Percentiles rank a stretch among this genome's conserved stretches.
Evolutionary conservation across 768 basidiomycete species (phyloP).

Genomic region (Tricholoma saponaceum): DNA sequence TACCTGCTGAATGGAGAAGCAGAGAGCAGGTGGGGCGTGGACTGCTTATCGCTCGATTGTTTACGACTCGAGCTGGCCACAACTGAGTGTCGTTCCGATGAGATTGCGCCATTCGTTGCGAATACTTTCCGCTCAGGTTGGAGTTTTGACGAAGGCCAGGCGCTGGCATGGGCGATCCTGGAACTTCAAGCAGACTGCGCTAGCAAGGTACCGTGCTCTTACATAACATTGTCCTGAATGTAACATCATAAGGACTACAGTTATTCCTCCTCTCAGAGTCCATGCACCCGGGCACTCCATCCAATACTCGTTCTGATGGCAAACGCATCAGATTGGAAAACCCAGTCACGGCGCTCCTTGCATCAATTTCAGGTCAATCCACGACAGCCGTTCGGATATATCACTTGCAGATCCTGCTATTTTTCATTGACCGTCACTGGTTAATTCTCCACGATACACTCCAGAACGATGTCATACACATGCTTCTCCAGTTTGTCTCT

Average conservation of each 20-base stretch:
- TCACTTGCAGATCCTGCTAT: slow-evolving; percentile 76
- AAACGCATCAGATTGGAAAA: slow-evolving; percentile 58
- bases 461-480: slow-evolving; percentile 50
- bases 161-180: slow-evolving; percentile 73
- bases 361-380: slow-evolving; percentile 36
- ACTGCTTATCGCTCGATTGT: slow-evolving; percentile 59
- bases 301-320: slow-evolving; percentile 22
- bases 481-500: slow-evolving; percentile 58
- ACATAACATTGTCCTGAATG: background rate
- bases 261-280: slow-evolving; percentile 64
- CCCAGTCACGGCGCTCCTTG: slow-evolving; percentile 54
- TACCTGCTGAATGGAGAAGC: slow-evolving; percentile 56
- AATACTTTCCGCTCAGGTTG: slow-evolving; percentile 69
- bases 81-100: slow-evolving; percentile 16
- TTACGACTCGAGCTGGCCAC: slow-evolving; percentile 50
- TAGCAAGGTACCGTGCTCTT: slow-evolving; percentile 45
- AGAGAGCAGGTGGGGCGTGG: slow-evolving; percentile 60
- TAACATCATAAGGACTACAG: slow-evolving; percentile 30
- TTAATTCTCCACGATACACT: slow-evolving; percentile 50
- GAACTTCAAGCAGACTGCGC: slow-evolving; percentile 81
- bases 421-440: slow-evolving; percentile 84
- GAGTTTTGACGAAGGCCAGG: slow-evolving; percentile 67
- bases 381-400: slow-evolving; percentile 33
- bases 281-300: slow-evolving; percentile 25
- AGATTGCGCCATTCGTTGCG: slow-evolving; percentile 42